phyloP scores from a whole-genome alignment of 2,329 filamentous ascomycete genomes.

The Microcyclosporella mali region DNA sequence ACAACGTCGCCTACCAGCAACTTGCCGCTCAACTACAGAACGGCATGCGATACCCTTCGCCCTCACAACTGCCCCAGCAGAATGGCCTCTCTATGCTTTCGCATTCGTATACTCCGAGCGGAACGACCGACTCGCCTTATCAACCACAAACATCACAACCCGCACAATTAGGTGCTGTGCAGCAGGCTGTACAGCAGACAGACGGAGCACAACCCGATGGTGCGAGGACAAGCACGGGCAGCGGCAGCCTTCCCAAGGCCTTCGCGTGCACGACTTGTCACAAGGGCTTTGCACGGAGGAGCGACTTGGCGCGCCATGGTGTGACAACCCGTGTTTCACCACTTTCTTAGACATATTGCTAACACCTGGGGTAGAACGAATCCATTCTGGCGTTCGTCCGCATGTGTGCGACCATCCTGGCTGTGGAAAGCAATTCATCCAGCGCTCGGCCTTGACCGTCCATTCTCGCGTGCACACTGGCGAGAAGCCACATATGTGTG shows the following conservation, averaged over 20 bases:
- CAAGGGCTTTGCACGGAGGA: constrained; percentile 88
- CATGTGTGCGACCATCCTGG: constrained; percentile 85
- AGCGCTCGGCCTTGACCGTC: constrained; percentile 89
- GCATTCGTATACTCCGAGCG: constrained; percentile 48
- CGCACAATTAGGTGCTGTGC: constrained; percentile 29
- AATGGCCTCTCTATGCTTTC: constrained; percentile 49
- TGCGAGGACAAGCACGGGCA: constrained; percentile 34
- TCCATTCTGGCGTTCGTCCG: constrained; percentile 84
- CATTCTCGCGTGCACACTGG: constrained; percentile 94
- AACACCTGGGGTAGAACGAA: constrained; percentile 62
- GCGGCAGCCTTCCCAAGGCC: constrained; percentile 58
- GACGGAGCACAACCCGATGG: constrained; percentile 34
- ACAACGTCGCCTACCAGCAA: constrained; percentile 39
- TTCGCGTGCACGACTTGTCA: constrained; percentile 85
- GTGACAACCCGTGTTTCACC: constrained; percentile 34
- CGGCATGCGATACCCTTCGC: constrained; percentile 50
- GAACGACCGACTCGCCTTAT: constrained; percentile 42
- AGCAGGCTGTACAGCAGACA: constrained; percentile 26
- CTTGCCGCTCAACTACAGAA: constrained; percentile 47
- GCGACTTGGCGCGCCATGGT: constrained; percentile 93
- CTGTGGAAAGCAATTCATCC: constrained; percentile 95
- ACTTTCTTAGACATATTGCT: constrained; percentile 6
- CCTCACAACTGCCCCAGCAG: constrained; percentile 43
- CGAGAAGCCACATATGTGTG: constrained; percentile 97
- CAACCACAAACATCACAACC: constrained; percentile 27